Evolutionary conservation across 306 rosid species (phyloP), one percentile per base, ranked within the genome.

Genomic region (Acacia melanoxylon): DNA sequence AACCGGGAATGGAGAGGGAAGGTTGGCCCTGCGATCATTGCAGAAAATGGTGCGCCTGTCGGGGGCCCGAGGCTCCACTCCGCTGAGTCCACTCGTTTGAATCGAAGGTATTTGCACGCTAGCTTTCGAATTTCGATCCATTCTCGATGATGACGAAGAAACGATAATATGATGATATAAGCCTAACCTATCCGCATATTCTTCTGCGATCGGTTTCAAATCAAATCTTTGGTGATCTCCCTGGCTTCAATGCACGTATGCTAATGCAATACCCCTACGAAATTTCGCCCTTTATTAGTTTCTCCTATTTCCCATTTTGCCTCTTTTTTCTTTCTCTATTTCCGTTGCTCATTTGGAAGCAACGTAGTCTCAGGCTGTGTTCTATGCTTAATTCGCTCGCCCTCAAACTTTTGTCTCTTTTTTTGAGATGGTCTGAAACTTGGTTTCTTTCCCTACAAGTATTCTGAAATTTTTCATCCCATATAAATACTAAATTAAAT

Each of bases 21-120:
- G 17, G 8, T 61, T 61, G 35, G 15, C 8, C 17, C 25, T 61
- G 67, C 67, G 35, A 25, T 61, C 31, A 10, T 61, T 61, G 35
- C 67, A 61, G 67, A 10, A 61, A 61, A 61, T 61, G 67, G 67
- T 61, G 35, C 67, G 67, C 67, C 25, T 61, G 33, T 61, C 67
- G 14, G 35, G 67, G 16, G 35, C 33, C 67, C 25, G 67, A 61
- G 67, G 35, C 31, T 61, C 67, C 67, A 61, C 67, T 4, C 35
- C 67, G 15, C 2, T 11, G 17, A 7, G 31, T 24, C 65, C 2
- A 58, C 31, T 22, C 31, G 4, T 22, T 58, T 15, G 29, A 22
- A 15, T n/a, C 14, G 65, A 20, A 58, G 65, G 29, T 20, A 8
- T 56, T 56, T 22, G 25, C 4, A 6, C 24, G 61, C 66, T 10